phyloP scores from a whole-genome alignment of 1,284 basidiomycete species.

The Flammula alnicola region DNA sequence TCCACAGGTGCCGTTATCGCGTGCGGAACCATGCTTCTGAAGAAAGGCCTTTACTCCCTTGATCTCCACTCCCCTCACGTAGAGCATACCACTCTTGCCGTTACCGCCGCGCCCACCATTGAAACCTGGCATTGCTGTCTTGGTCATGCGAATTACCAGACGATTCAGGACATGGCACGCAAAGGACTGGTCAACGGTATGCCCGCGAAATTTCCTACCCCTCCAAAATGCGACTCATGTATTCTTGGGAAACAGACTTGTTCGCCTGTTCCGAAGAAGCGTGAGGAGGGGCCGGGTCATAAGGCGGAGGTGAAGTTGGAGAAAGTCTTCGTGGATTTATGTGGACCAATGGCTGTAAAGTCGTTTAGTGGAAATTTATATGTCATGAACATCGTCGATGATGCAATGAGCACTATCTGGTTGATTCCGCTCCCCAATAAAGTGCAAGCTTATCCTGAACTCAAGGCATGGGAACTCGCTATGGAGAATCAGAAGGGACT shows the following conservation, averaged over 20 bases:
- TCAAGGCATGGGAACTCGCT: slow-evolving; percentile 29
- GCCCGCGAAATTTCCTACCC: slow-evolving; percentile 20
- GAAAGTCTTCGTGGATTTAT: slow-evolving; percentile 38
- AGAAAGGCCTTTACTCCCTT: slow-evolving; percentile 24
- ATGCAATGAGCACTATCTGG: slow-evolving; percentile 34
- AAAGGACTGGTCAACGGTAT: slow-evolving; percentile 34
- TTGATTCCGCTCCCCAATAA: slow-evolving; percentile 33
- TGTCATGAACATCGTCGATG: slow-evolving; percentile 40
- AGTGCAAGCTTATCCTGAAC: slow-evolving; percentile 19
- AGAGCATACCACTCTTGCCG: slow-evolving; percentile 17
- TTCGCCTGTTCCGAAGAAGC: slow-evolving; percentile 24
- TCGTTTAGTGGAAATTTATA: slow-evolving; percentile 35
- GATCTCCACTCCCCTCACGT: slow-evolving; percentile 1
- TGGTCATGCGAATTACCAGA: slow-evolving; percentile 22
- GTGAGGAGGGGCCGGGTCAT: slow-evolving; percentile 22
- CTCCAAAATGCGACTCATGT: slow-evolving; percentile 28
- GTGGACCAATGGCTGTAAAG: slow-evolving; percentile 26
- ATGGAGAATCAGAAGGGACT: slow-evolving; percentile 25
- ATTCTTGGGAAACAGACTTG: slow-evolving; percentile 31
- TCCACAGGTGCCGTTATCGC: slow-evolving; percentile 18
- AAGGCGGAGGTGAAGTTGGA: slow-evolving; percentile 30
- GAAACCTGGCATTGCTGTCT: slow-evolving; percentile 32
- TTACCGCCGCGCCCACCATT: slow-evolving; percentile 19
- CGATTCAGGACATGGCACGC: slow-evolving; percentile 17
- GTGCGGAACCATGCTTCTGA: slow-evolving; percentile 7